Conservation (phyloP, 352 stramenopile genomes). For the Phytophthora cajani region DNA sequence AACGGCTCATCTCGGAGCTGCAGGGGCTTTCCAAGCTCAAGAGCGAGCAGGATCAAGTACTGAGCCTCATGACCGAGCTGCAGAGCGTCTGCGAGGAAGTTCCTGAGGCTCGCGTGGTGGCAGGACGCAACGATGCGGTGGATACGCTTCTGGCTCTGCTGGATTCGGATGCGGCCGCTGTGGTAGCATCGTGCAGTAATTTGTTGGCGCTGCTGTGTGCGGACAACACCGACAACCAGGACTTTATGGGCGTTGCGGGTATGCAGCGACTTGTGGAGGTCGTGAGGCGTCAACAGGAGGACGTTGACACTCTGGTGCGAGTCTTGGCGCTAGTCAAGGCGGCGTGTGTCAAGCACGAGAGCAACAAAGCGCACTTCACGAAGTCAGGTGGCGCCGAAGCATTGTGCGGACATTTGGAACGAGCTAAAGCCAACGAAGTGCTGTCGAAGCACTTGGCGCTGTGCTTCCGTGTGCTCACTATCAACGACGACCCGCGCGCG, state of each 20-base stretch:
- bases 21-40: slow-evolving; percentile 11
- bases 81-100: slow-evolving; percentile 49
- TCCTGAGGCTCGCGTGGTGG: slow-evolving; percentile 66
- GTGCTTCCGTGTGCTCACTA: slow-evolving; percentile 67
- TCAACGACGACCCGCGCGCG: slow-evolving; percentile 71
- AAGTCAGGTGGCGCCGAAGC: slow-evolving; percentile 55
- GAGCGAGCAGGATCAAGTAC: slow-evolving; percentile 12
- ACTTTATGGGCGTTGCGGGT: slow-evolving; percentile 56
- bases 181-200: slow-evolving; percentile 22
- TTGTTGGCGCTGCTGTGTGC: slow-evolving; percentile 49
- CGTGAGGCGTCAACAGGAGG: slow-evolving; percentile 18
- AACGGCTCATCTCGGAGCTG: slow-evolving; percentile 43
- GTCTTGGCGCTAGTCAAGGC: slow-evolving; percentile 49
- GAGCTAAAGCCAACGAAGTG: slow-evolving; percentile 36
- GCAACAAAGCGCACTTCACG: slow-evolving; percentile 71
- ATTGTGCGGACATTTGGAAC: slow-evolving; percentile 40
- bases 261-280: slow-evolving; percentile 46
- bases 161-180: slow-evolving; percentile 15
- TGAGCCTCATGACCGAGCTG: slow-evolving; percentile 38
- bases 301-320: slow-evolving; percentile 20
- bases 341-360: slow-evolving; percentile 66
- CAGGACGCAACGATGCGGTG: slow-evolving; percentile 62
- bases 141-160: slow-evolving; percentile 53
- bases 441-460: slow-evolving; percentile 61
- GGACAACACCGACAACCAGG: slow-evolving; percentile 67